phyloP scores from a whole-genome alignment of 768 basidiomycete genomes.

The Thelephora aurantiotincta region DNA sequence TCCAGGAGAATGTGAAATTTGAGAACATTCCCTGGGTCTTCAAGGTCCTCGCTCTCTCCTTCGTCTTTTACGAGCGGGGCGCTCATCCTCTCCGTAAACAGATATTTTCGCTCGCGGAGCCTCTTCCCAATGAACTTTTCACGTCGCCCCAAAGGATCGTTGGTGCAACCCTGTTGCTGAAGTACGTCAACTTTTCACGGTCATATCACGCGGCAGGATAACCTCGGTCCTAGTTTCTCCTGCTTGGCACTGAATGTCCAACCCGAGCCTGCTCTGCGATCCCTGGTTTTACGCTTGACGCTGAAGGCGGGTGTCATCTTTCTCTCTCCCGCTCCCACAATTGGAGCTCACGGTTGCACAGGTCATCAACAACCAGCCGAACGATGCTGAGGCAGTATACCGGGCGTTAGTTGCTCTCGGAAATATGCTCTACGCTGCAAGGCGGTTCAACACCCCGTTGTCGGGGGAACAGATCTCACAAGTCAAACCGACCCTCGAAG shows the following conservation, averaged over 20 bases:
- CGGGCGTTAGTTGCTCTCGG: conserved; percentile 61
- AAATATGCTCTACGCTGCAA: conserved; percentile 33
- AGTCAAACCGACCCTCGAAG: neutral
- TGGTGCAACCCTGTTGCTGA: conserved; percentile 72
- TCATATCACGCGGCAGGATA: conserved; percentile 5
- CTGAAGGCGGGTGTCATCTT: conserved; percentile 25
- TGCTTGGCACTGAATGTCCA: conserved; percentile 35
- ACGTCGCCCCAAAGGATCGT: conserved; percentile 65
- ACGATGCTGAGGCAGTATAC: conserved; percentile 58
- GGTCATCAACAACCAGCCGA: conserved; percentile 31
- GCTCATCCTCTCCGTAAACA: neutral
- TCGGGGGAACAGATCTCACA: neutral
- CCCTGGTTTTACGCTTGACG: conserved; percentile 29
- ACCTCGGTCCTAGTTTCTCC: conserved; percentile 35
- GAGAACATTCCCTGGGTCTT: conserved; percentile 35
- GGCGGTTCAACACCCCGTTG: neutral
- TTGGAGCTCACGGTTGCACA: conserved; percentile 10
- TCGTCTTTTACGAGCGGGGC: neutral
- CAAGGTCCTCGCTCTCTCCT: conserved; percentile 23
- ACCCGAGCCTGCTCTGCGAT: conserved; percentile 24
- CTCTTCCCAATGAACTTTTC: conserved; percentile 31
- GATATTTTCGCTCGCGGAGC: neutral
- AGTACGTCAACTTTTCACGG: conserved; percentile 38
- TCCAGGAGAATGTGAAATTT: conserved; percentile 38
- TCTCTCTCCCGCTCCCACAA: conserved; percentile 1